A percentile compares a stretch with the other conserved stretches of the same genome.
These are phyloP conservation scores for Daedaleopsis nitida DNA, from an alignment of 768 basidiomycete species.

Conservation along the genomic window DNA sequence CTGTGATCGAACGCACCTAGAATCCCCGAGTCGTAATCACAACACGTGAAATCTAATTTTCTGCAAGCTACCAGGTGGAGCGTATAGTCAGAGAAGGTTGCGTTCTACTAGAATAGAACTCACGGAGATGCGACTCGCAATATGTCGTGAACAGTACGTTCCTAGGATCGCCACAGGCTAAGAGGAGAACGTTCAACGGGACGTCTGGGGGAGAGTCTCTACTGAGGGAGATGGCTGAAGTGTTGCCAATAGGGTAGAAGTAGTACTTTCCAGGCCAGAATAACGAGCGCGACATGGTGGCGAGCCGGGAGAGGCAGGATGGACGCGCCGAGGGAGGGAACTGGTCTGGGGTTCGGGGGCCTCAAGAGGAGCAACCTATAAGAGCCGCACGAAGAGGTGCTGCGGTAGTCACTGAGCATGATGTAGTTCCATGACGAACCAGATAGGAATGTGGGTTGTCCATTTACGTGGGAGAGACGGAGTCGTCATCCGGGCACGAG, in stretches of 20 bases:
- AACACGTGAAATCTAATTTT: slow-evolving; percentile 22
- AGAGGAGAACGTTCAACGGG: slow-evolving; percentile 44
- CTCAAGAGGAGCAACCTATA: no score
- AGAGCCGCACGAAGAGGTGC: no score
- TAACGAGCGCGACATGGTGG: slow-evolving; percentile 45
- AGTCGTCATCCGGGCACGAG: no score
- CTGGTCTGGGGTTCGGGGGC: no score
- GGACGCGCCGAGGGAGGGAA: no score
- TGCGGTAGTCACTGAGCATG: no score
- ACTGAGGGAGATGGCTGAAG: slow-evolving; percentile 52
- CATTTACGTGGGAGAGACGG: no score
- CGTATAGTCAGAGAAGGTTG: no score
- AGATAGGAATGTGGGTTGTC: no score
- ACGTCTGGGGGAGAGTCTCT: slow-evolving; percentile 48
- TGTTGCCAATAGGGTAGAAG: slow-evolving; percentile 66
- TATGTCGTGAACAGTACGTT: slow-evolving; percentile 19
- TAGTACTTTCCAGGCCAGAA: slow-evolving; percentile 44
- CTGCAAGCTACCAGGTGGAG: neutral
- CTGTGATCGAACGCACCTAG: slow-evolving; percentile 12
- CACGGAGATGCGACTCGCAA: neutral
- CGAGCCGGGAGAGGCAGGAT: neutral
- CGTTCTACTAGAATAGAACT: neutral
- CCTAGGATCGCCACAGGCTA: slow-evolving; percentile 22
- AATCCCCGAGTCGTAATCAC: slow-evolving; percentile 19
- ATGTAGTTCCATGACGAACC: no score